Evolutionary conservation across 2,329 filamentous ascomycete genomes (phyloP), one percentile per base, ranked within the genome.

Genomic region (Thelonectria rubi): DNA sequence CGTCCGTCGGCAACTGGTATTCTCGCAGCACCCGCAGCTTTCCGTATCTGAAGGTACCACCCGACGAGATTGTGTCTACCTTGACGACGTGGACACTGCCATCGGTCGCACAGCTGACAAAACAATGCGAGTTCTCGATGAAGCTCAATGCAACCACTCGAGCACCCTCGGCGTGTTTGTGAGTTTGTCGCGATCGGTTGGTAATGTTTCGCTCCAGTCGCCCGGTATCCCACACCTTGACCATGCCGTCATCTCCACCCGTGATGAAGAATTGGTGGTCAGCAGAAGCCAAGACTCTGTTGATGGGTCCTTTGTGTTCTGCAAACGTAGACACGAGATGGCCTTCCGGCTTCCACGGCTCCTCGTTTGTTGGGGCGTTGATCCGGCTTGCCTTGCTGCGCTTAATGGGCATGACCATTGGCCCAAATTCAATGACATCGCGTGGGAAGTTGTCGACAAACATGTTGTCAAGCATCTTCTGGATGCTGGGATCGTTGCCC

Each of bases 191-290:
- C 26, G 95, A 93, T 45, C 93, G 88, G 70, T 97, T 91, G 0
- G 92, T 91, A 51, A 98, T 88, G 73, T 97, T 98, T 46, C 93
- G 90, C 77, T 99, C 95, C 7, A 99, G 83, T 21, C 95, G 86
- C 24, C 88, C 89, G 24, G 93, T 91, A 77, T 99, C 95, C 95
- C 95, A 99, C 5, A 99, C 85, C 73, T 92, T 97, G 58, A 97
- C 92, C 7, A 86, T 88, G 3, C 95, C 92, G 76, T 99, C 95
- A 71, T 97, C 92, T 10, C 94, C 94, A 7, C 89, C 94, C 1
- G 95, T 98, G 58, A 97, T 85, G 76, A 99, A 99, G 79, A 99
- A 99, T 5, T 89, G 81, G 74, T 99, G 94, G 73, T 99, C 95
- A 0, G 94, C 93, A 2, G 95, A 90, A 8, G 93, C 87, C 2